Evolutionary conservation across 2,329 filamentous ascomycete genomes (phyloP).

Genomic region (Cytospora mali): DNA sequence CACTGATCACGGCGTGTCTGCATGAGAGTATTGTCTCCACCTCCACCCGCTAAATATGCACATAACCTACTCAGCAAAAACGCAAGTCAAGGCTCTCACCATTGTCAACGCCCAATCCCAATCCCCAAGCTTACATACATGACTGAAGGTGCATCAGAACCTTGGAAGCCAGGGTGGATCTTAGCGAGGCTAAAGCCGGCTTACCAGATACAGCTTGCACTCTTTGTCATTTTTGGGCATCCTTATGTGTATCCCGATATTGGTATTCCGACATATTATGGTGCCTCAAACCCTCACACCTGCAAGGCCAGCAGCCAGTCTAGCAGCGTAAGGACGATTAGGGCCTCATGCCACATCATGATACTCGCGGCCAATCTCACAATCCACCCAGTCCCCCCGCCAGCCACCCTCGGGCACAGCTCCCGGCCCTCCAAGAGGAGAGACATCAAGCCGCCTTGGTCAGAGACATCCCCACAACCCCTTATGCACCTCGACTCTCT

Average conservation of each 20-base stretch:
- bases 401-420: slow-evolving; percentile 1
- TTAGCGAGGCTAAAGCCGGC: neutral
- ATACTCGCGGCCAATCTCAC: slow-evolving; percentile 1
- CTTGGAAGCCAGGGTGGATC: neutral
- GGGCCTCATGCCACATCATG: slow-evolving; percentile 10
- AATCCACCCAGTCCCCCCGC: neutral
- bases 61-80: neutral
- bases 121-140: neutral
- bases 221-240: too few species aligned
- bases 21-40: neutral
- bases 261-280: neutral
- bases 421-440: slow-evolving; percentile 19
- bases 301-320: neutral
- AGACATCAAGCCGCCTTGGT: slow-evolving; percentile 20
- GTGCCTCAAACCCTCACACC: neutral
- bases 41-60: neutral
- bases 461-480: slow-evolving; percentile 21
- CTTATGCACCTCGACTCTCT: slow-evolving; percentile 18
- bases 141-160: neutral
- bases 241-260: neutral
- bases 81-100: neutral
- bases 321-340: neutral
- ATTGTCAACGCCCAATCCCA: neutral
- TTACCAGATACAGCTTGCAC: neutral
- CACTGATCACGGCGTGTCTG: neutral